Percentiles rank a stretch among this genome's conserved stretches.
These are phyloP conservation scores for Pyrenophora teres DNA, from an alignment of 2,329 filamentous ascomycete genomes.

Conservation along the genomic window DNA sequence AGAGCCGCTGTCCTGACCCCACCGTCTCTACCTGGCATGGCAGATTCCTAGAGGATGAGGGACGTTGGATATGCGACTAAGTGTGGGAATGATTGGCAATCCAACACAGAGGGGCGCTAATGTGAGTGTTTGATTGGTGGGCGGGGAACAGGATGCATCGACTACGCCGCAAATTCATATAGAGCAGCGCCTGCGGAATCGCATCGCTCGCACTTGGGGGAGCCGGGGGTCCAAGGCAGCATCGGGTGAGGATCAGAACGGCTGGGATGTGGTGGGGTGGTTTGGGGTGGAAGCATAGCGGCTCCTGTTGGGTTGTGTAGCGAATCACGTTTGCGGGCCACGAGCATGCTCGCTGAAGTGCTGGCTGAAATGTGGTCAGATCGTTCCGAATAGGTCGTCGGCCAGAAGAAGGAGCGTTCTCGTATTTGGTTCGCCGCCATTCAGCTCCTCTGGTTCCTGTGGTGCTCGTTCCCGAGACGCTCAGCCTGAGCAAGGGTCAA, in stretches of 20 bases:
- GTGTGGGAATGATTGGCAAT: slow-evolving; percentile 14
- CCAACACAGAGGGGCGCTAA: slow-evolving; percentile 22
- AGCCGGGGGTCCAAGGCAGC: slow-evolving; percentile 10
- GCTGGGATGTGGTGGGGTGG: slow-evolving; percentile 10
- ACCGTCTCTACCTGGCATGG: slow-evolving; percentile 26
- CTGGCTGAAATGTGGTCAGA: neutral
- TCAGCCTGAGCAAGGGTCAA: slow-evolving; percentile 21
- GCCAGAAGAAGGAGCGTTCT: slow-evolving; percentile 12
- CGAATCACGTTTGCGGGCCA: slow-evolving; percentile 15
- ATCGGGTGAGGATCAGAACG: slow-evolving; percentile 9
- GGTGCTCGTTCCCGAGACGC: slow-evolving; percentile 9
- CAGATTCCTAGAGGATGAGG: slow-evolving; percentile 13
- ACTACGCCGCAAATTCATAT: slow-evolving; percentile 25
- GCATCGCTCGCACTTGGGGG: slow-evolving; percentile 12
- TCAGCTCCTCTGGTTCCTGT: slow-evolving; percentile 7
- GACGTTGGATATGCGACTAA: slow-evolving; percentile 12
- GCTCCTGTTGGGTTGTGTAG: slow-evolving; percentile 8
- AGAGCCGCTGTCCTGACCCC: slow-evolving; percentile 19
- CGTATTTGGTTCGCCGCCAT: slow-evolving; percentile 6
- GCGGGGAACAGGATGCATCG: slow-evolving; percentile 11
- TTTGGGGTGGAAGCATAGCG: slow-evolving; percentile 3
- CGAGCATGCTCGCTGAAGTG: slow-evolving; percentile 1
- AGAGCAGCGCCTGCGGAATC: slow-evolving; percentile 19
- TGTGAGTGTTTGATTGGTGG: slow-evolving; percentile 15
- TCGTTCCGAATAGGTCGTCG: neutral